phyloP scores from a whole-genome alignment of 768 basidiomycete species.

The Boletus rufocinnamomeus region DNA sequence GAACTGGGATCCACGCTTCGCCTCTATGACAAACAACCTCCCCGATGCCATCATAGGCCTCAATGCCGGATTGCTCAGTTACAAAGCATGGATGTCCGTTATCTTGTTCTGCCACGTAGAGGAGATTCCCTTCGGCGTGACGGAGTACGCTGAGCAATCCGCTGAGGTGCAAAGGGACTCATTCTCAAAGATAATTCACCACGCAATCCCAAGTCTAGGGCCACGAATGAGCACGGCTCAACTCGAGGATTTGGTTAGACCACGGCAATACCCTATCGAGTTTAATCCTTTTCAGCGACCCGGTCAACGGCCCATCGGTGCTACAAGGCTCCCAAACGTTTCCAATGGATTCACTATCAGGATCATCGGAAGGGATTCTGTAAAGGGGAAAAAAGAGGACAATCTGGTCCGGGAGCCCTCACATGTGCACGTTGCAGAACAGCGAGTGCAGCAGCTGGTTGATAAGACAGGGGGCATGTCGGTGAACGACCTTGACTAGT shows the following conservation, averaged over 20 bases:
- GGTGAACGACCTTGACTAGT: slow-evolving; percentile 33
- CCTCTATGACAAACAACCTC: slow-evolving; percentile 15
- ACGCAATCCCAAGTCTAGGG: slow-evolving; percentile 28
- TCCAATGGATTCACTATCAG: slow-evolving; percentile 36
- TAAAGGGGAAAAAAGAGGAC: not conserved
- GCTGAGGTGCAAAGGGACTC: slow-evolving; percentile 34
- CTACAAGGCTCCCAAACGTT: slow-evolving; percentile 31
- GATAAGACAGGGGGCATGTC: slow-evolving; percentile 21
- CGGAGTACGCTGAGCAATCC: slow-evolving; percentile 41
- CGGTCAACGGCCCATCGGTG: slow-evolving; percentile 32
- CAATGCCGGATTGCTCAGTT: slow-evolving; percentile 42
- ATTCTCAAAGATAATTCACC: slow-evolving; percentile 32
- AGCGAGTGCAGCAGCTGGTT: slow-evolving; percentile 16
- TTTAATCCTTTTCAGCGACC: slow-evolving; percentile 38
- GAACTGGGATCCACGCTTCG: slow-evolving; percentile 29
- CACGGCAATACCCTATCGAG: slow-evolving; percentile 32
- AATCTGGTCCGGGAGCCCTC: not conserved
- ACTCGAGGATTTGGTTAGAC: slow-evolving; percentile 25
- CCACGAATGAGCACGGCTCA: slow-evolving; percentile 26
- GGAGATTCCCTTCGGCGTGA: slow-evolving; percentile 35
- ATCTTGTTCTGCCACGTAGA: slow-evolving; percentile 35
- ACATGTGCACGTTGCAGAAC: not conserved
- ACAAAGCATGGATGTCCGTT: slow-evolving; percentile 40
- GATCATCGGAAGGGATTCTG: slow-evolving; percentile 26
- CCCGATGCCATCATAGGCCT: slow-evolving; percentile 47